These are phyloP conservation scores for Alternaria conjuncta DNA, from an alignment of 2,329 filamentous ascomycete species.

Conservation along the genomic window DNA sequence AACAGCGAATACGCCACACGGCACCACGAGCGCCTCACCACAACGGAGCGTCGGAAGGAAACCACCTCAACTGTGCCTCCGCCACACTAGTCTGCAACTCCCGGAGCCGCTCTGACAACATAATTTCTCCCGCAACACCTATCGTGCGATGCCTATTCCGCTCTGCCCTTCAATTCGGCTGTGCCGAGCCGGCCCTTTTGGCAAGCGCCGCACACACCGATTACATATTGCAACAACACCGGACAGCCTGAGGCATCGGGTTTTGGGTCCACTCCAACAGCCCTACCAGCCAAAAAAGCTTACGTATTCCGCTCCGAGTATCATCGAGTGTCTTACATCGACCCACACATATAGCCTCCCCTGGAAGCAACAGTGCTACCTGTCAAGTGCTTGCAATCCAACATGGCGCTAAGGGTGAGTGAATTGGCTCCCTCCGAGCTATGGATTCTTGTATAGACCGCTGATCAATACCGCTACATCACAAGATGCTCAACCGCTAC, in stretches of 20 bases:
- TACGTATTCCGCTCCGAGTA: constrained; percentile 1
- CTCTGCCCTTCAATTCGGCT: neutral
- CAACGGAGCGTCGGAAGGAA: constrained; percentile 12
- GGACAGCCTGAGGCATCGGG: constrained; percentile 11
- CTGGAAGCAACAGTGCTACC: neutral
- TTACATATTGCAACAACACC: constrained; percentile 3
- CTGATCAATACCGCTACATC: constrained; percentile 8
- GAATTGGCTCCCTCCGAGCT: neutral
- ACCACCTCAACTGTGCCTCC: constrained; percentile 22
- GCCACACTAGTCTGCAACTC: constrained; percentile 15
- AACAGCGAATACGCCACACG: constrained; percentile 26
- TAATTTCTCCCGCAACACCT: neutral
- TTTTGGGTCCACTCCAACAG: neutral
- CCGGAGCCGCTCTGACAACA: constrained; percentile 6
- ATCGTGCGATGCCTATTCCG: constrained; percentile 5
- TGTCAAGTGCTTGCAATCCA: constrained; percentile 8
- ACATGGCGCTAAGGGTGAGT: constrained; percentile 7
- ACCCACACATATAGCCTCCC: constrained; percentile 8
- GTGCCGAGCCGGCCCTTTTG: constrained; percentile 5
- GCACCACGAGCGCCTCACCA: constrained; percentile 27
- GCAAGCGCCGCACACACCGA: constrained; percentile 11
- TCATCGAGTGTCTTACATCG: constrained; percentile 1
- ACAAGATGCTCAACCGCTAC: constrained; percentile 1
- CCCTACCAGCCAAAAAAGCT: neutral
- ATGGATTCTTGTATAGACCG: neutral